Percentiles rank a stretch among this genome's conserved stretches.
phyloP scores from a whole-genome alignment of 2,329 filamentous ascomycete species.

The Bipolaris gigantea region DNA sequence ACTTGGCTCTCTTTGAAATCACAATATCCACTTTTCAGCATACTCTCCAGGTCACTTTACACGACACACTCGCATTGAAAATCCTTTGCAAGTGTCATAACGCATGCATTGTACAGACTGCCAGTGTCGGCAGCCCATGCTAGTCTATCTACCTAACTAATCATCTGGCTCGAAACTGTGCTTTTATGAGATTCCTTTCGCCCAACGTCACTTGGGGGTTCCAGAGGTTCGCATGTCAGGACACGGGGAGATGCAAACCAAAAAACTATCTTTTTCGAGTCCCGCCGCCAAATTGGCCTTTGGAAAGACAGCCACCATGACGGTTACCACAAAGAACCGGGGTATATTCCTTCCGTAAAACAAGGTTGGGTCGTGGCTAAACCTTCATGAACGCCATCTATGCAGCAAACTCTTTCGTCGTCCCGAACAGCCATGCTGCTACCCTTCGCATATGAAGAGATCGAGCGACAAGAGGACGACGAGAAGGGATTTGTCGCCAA shows the following conservation, averaged over 20 bases:
- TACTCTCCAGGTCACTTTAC: neutral
- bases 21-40: too few species aligned
- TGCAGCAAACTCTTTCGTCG: conserved; percentile 42
- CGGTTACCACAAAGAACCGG: conserved; percentile 31
- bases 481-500: conserved; percentile 33
- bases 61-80: neutral
- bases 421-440: conserved; percentile 33
- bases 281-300: conserved; percentile 33
- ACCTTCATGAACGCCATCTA: conserved; percentile 46
- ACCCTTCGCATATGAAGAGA: conserved; percentile 29
- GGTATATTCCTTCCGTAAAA: conserved; percentile 42
- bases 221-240: conserved; percentile 22
- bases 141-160: conserved; percentile 41
- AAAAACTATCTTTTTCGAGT: conserved; percentile 23
- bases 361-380: conserved; percentile 26
- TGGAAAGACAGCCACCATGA: conserved; percentile 27
- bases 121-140: conserved; percentile 23
- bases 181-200: conserved; percentile 44
- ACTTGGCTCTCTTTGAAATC: too few species aligned
- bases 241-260: conserved; percentile 34
- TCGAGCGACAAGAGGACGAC: conserved; percentile 35
- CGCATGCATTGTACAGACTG: conserved; percentile 33
- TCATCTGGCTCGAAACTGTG: conserved; percentile 38
- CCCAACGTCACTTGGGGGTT: conserved; percentile 35
- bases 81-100: conserved; percentile 20